Evolutionary conservation across 202 grass and related monocot species (phyloP).

Genomic region (Tripidium arundinaceum): DNA sequence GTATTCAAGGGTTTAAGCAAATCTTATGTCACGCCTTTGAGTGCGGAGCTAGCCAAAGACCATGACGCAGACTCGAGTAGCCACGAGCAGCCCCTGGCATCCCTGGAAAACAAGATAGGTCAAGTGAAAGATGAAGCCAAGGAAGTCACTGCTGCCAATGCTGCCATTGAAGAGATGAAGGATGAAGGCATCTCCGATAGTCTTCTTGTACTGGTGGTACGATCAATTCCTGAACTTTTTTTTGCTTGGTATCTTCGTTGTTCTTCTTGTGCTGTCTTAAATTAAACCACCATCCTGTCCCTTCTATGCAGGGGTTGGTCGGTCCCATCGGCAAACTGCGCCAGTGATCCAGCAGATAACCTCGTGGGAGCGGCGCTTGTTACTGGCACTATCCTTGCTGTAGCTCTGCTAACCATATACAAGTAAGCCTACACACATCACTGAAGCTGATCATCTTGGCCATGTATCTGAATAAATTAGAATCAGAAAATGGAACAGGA

Average conservation of each 20-base stretch:
- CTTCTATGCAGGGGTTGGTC: conserved; percentile 57
- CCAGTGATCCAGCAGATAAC: conserved; percentile 44
- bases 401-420: conserved; percentile 62
- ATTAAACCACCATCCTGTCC: not conserved
- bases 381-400: conserved; percentile 29
- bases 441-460: not conserved
- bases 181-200: conserved; percentile 83
- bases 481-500: no score
- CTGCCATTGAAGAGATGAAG: conserved; percentile 55
- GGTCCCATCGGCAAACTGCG: conserved; percentile 48
- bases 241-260: not conserved
- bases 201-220: conserved; percentile 71
- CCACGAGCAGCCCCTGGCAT: conserved; percentile 34
- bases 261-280: not conserved
- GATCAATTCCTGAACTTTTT: conserved; percentile 7
- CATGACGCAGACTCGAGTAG: conserved; percentile 27
- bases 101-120: conserved; percentile 58
- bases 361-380: conserved; percentile 55
- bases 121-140: conserved; percentile 70
- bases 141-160: conserved; percentile 65
- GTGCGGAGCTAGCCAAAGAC: conserved; percentile 40
- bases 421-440: conserved; percentile 39
- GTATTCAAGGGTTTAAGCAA: conserved; percentile 70
- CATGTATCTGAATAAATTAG: not conserved
- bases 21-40: conserved; percentile 23